Conservation (phyloP, 768 basidiomycete species). For the Lactifluus piperatus region DNA sequence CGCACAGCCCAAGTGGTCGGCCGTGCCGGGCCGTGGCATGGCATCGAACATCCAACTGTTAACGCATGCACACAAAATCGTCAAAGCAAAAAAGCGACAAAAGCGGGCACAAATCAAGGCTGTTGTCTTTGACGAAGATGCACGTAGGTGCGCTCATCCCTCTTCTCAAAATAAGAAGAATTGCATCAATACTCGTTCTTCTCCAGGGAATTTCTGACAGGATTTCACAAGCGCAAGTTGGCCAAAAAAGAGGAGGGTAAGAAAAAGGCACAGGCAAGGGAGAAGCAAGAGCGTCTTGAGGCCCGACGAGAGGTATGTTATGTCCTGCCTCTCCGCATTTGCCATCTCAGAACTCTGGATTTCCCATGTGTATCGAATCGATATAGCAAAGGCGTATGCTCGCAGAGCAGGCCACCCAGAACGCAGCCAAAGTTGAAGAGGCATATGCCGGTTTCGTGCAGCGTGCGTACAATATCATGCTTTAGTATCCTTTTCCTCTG, state of each 20-base stretch:
- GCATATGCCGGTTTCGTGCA: constrained; percentile 43
- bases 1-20: no score
- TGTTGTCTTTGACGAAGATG: constrained; percentile 80
- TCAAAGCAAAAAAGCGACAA: constrained; percentile 60
- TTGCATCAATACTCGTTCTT: background rate
- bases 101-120: constrained; percentile 65
- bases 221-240: constrained; percentile 88
- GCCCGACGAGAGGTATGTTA: constrained; percentile 64
- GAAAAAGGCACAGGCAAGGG: constrained; percentile 63
- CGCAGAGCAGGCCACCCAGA: constrained; percentile 67
- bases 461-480: constrained; percentile 3
- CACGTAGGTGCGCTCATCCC: constrained; percentile 39
- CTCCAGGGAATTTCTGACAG: constrained; percentile 79
- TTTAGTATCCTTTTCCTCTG: no score
- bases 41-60: constrained; percentile 44
- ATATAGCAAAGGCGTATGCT: constrained; percentile 67
- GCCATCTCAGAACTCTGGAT: constrained; percentile 10
- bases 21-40: constrained; percentile 13
- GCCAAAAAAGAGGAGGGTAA: constrained; percentile 71
- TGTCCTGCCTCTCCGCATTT: background rate
- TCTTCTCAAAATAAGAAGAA: background rate
- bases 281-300: constrained; percentile 68
- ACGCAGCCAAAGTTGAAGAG: constrained; percentile 67
- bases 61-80: constrained; percentile 52
- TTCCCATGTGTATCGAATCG: constrained; percentile 16